Evolutionary conservation across 1,284 basidiomycete genomes (phyloP).

Genomic region (Naganishia liquefaciens): DNA sequence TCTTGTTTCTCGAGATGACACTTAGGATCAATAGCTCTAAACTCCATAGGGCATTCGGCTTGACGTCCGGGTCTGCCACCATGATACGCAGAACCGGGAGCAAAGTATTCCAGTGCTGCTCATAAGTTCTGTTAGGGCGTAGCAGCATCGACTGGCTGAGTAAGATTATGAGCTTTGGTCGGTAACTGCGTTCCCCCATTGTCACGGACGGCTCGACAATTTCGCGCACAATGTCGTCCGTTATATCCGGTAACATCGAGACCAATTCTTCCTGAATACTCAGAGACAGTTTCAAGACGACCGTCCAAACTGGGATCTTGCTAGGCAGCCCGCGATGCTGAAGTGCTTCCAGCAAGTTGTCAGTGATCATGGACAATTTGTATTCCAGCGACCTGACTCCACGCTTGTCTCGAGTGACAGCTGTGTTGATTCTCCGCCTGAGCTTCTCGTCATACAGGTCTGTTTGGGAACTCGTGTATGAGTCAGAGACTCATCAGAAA

Average conservation of each 20-base stretch:
- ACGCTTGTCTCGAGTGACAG: constrained; percentile 30
- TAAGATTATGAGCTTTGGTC: constrained; percentile 26
- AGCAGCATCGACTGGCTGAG: constrained; percentile 32
- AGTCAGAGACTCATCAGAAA: background rate
- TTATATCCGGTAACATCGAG: constrained; percentile 28
- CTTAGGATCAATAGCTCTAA: constrained; percentile 24
- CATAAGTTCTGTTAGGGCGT: constrained; percentile 12
- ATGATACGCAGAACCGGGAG: constrained; percentile 5
- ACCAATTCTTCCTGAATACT: constrained; percentile 31
- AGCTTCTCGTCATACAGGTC: constrained; percentile 28
- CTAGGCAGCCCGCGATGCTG: constrained; percentile 2
- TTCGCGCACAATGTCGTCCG: constrained; percentile 26
- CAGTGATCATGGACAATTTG: constrained; percentile 32
- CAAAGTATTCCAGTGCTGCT: constrained; percentile 12
- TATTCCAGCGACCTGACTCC: constrained; percentile 30
- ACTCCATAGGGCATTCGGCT: constrained; percentile 11
- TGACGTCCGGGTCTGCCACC: constrained; percentile 11
- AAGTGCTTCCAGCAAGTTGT: constrained; percentile 10
- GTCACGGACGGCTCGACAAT: constrained; percentile 18
- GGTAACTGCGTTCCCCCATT: constrained; percentile 3
- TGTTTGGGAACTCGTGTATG: background rate
- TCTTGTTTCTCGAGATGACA: constrained; percentile 29
- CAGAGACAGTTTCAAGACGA: constrained; percentile 30
- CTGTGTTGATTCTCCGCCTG: constrained; percentile 25
- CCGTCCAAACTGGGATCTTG: constrained; percentile 29